Base-by-base conservation (phyloP, 164 flowering plant genomes). In the Kingdonia uniflora region DNA sequence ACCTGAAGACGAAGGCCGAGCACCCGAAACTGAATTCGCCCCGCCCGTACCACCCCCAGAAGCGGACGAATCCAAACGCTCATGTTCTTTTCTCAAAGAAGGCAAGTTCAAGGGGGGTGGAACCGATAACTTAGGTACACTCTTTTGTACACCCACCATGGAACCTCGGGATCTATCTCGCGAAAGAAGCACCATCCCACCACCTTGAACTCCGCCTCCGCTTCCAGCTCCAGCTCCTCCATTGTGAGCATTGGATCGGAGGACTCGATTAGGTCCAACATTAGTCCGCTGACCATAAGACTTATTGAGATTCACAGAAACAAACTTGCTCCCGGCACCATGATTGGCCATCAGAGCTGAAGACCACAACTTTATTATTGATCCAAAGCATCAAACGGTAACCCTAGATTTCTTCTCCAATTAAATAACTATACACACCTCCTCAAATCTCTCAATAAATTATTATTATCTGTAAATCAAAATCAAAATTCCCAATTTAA, bases 61-160 rank as follows among this genome's bases (percentile, higher is more conserved):
- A 5, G 82, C 73, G 10, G 74, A 68, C 0, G 74, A 63, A 80
- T 92, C 98, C 54, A 84, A 70, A 29, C 74, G 68, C 68, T 88
- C 96, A 62, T 85, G 95, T 57, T 92, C 98, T 62, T 81, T 92
- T 62, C 95, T 74, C 73, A 85, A 54, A 0, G 96, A 88, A 0
- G 98, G 98, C 54, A 92, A 67, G 61, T 92, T 92, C 89, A 92
- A 74, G 90, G 98, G 98, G 94, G 94, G 88, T 51, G 96, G 98
- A 66, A 92, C 91, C 49, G 98, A 80, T 64, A 88, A 79, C 70
- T 78, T 84, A 24, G 87, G 64, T 64, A 78, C 87, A 71, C 58
- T 56, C 67, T 87, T 85, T 58, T 79, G 82, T 14, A 19, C 59
- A 26, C 62, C 62, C 17, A 49, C 47, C 46, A 57, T 17, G 10